Evolutionary conservation across 768 basidiomycete species (phyloP), one percentile per base, ranked within the genome.

Genomic region (Suillus luteus): DNA sequence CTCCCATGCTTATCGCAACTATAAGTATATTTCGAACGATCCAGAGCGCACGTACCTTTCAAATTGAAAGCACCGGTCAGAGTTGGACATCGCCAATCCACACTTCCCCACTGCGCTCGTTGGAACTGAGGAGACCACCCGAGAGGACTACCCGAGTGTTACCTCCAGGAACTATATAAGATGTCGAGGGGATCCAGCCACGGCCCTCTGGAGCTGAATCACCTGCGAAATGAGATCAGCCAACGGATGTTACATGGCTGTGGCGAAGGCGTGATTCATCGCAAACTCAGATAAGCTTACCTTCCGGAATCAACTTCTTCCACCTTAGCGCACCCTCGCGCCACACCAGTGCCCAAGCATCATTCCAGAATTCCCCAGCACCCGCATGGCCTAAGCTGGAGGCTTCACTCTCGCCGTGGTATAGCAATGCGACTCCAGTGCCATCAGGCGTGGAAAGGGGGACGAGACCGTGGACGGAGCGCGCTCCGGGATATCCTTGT

Each of bases 121-220:
- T 83, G 37, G 74, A 73, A 24, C 75, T 71, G 63, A 78, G 60
- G 37, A 83, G 63, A 5, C 83, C 81, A 0, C 83, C 82, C 2
- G 75, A 72, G 17, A 83, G 62, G 2, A 81, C 71, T 10, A 78
- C 65, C 37, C 69, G 66, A 0, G 70, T 73, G 62, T 69, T 58
- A 5, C 71, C 72, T 5, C 64, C 63, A 11, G 63, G 64, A 9
- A 66, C 71, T 2, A 68, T 63, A 37, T 73, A 73, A 1, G 63
- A 68, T 1, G 75, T 75, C 0, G 73, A 65, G 1, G 77, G 70
- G 67, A 85, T 80, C 82, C 83, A 84, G 0, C 83, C 82, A 17
- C 82, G 70, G 0, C 76, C 71, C 37, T 75, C 72, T 4, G 81
- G 78, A 0, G 31, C 43, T 7, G 59, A 48, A 22, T 49, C 41